Evolutionary conservation across 495 filamentous ascomycete species (phyloP), one percentile per base, ranked within the genome.

Genomic region (Penicillium atrosanguineum): DNA sequence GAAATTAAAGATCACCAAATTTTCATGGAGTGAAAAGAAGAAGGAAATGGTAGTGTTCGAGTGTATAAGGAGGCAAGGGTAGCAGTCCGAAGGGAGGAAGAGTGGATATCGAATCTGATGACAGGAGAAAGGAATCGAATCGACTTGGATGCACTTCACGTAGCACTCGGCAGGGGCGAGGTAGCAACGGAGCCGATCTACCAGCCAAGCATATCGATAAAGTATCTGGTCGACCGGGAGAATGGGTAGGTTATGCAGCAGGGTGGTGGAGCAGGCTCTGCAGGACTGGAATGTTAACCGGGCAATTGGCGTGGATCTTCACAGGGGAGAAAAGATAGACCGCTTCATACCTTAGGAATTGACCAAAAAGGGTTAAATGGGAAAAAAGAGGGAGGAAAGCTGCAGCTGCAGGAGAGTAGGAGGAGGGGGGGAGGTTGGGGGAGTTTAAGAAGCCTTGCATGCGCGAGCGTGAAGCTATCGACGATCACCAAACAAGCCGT

Each of bases 401-500:
- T 57, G 50, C 53, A 50, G 41, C 50, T 60, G 53, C 48, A 46
- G 41, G 44, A 48, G 36, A 20, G 53, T 44, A 50, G 37, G 44
- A 46, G 36, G 23, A 47, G 45, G 50, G 42, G 54, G 43, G 38
- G 50, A 56, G 56, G 63, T 59, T 56, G 61, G 55, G 55, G 57
- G 29, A 52, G 41, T 53, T 53, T 50, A 63, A 44, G 55, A 69
- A 61, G 68, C 72, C 72, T 75, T 74, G 70, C 71, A 71, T 72
- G 60, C 65, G 66, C 68, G 73, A 34, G 70, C 49, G 57, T 59
- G 56, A 61, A 62, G 61, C 58, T 64, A 59, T 65, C 48, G 59
- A 59, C 53, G 71, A 73, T 69, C 70, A 34, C 56, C 57, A 59
- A 64, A 63, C 59, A 64, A 62, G 63, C 73, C 73, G 72, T 72